Evolutionary conservation across 192 early-diverging fungal species (phyloP), one percentile per base, ranked within the genome.

Genomic region (Umbelopsis sp.): DNA sequence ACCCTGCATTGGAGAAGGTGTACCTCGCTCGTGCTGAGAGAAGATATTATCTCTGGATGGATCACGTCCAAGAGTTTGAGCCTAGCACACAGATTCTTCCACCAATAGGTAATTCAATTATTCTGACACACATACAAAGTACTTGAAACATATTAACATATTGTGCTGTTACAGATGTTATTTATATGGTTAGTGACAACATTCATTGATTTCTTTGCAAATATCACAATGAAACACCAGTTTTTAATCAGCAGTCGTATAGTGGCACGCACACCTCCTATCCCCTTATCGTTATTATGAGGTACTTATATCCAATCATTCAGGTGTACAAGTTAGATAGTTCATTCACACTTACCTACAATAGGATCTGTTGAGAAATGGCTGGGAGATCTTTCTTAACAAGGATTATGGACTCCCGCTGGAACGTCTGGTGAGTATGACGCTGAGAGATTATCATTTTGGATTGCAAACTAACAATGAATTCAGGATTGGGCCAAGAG

Each of bases 261-360:
- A 53, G 38, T 71, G 69, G 69, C 69, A 71, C 44, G 52, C 69
- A 3, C 69, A 71, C 36, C 36, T 56, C 4, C 36, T 71, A 56
- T 71, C 69, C 12, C 69, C 69, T 14, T 71, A 51, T 12, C 69
- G 69, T 4, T 71, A 43, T 43, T 71, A 71, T 59, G 69, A 71
- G 17, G 69, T 62, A 70, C 10, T 7, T 56, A 2, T 21, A 36
- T 22, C 32, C 29, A n/a, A 31, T 5, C 36, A 41, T 31, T 11
- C 51, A 54, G 16, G n/a, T n/a, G n/a, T n/a, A n/a, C n/a, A n/a
- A n/a, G n/a, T n/a, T n/a, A n/a, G n/a, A n/a, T n/a, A n/a, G n/a
- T 70, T 29, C 5, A 71, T 16, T 53, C 5, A 25, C 16, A 22
- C 53, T 0, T 44, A 22, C 22, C 6, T n/a, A 21, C 31, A 21